These are phyloP conservation scores for Onygena corvina DNA, from an alignment of 2,329 filamentous ascomycete species.

Conservation along the genomic window DNA sequence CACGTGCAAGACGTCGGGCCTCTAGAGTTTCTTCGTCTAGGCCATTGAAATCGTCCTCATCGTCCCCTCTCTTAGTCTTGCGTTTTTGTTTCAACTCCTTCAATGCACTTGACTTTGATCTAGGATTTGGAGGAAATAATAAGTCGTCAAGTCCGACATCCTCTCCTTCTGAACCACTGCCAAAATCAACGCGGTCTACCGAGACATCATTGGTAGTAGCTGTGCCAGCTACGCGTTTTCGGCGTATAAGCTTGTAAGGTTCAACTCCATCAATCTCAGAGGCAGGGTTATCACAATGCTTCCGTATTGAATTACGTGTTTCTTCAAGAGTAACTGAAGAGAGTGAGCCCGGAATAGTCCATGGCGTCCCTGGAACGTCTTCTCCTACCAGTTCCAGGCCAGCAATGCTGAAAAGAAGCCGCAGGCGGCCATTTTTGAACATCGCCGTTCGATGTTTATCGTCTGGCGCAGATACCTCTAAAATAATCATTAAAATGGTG, in stretches of 20 bases:
- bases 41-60: conserved; percentile 41
- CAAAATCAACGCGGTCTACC: conserved; percentile 47
- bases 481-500: conserved; percentile 18
- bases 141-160: conserved; percentile 45
- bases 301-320: conserved; percentile 58
- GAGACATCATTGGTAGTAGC: conserved; percentile 22
- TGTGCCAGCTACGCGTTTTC: conserved; percentile 43
- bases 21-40: conserved; percentile 50
- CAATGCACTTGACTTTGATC: conserved; percentile 40
- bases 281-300: conserved; percentile 65
- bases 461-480: conserved; percentile 52
- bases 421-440: conserved; percentile 80
- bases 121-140: conserved; percentile 51
- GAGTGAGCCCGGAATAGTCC: conserved; percentile 60
- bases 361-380: conserved; percentile 62
- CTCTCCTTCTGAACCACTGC: conserved; percentile 56
- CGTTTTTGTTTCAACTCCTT: conserved; percentile 50
- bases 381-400: conserved; percentile 58
- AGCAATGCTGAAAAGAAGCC: conserved; percentile 67
- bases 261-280: conserved; percentile 62
- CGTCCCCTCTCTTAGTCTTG: conserved; percentile 38
- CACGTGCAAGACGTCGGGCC: conserved; percentile 49
- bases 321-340: conserved; percentile 55
- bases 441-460: conserved; percentile 59
- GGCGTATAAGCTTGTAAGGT: conserved; percentile 67